phyloP scores from a whole-genome alignment of 1,284 basidiomycete genomes.

The Leucoagaricus sp. region DNA sequence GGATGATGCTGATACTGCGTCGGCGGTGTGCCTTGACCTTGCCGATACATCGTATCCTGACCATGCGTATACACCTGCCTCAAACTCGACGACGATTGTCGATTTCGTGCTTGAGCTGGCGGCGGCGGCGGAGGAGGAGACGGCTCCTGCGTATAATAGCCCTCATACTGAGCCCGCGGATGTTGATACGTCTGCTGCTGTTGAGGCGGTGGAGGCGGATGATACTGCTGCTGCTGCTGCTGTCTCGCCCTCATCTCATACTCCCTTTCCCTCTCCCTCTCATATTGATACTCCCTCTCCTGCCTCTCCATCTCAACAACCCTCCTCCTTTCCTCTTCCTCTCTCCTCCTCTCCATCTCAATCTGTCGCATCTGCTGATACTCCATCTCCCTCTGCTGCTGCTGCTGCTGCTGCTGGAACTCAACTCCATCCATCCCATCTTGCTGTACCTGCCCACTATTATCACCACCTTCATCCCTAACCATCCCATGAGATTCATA shows the following conservation, averaged over 20 bases:
- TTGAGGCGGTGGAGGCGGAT: neutral
- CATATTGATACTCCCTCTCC: neutral
- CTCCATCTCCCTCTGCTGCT: constrained; percentile 20
- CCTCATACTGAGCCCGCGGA: constrained; percentile 18
- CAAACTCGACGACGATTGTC: neutral
- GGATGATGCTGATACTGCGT: neutral
- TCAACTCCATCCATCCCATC: constrained; percentile 14
- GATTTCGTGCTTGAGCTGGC: neutral
- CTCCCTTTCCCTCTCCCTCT: constrained; percentile 4
- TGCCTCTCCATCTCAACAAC: constrained; percentile 12
- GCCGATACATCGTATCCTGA: neutral
- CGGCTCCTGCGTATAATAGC: constrained; percentile 2
- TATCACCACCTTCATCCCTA: constrained; percentile 13
- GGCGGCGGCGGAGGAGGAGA: neutral
- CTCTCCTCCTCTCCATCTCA: constrained; percentile 9
- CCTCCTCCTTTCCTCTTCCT: constrained; percentile 8
- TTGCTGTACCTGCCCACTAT: neutral
- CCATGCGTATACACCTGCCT: constrained; percentile 1
- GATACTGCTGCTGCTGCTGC: neutral
- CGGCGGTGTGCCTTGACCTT: neutral
- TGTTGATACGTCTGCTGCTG: constrained; percentile 1
- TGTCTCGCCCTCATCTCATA: constrained; percentile 2
- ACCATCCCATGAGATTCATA: constrained; percentile 17
- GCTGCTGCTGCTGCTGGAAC: constrained; percentile 19
- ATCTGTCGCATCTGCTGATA: constrained; percentile 10